Evolutionary conservation across 1,139 yeast genomes (phyloP).

Genomic region (Scheffersomyces cryptocercus): DNA sequence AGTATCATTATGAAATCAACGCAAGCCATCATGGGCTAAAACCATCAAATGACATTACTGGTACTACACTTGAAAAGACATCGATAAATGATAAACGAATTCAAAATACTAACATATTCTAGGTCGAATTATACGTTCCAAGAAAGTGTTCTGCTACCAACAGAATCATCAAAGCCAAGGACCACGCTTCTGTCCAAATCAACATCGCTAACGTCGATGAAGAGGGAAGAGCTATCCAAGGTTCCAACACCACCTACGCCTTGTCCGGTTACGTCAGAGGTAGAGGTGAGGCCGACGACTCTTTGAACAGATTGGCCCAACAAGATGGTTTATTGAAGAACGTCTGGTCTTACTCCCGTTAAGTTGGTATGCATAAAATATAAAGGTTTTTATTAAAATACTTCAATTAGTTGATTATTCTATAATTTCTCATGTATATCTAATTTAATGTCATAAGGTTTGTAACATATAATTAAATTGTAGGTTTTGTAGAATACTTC

Average conservation of each 20-base stretch:
- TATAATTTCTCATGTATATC: constrained; percentile 11
- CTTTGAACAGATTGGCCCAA: constrained; percentile 99
- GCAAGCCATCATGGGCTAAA: too few relatives aligned
- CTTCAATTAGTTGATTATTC: too few relatives aligned
- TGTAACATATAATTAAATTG: constrained; percentile 1
- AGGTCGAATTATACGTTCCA: constrained; percentile 99
- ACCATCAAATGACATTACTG: too few relatives aligned
- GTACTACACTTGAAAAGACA: too few relatives aligned
- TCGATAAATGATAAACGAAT: too few relatives aligned
- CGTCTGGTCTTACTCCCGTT: constrained; percentile 99
- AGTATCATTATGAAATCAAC: too few relatives aligned
- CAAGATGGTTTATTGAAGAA: constrained; percentile 97
- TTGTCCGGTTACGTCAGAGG: constrained; percentile 89
- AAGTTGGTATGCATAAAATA: constrained; percentile 30
- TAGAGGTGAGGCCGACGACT: constrained; percentile 93
- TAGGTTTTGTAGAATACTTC: background rate
- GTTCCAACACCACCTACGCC: constrained; percentile 93
- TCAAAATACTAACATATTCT: constrained; percentile 29
- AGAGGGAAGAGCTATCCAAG: constrained; percentile 93
- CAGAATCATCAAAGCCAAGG: constrained; percentile 99
- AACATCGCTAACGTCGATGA: constrained; percentile 68
- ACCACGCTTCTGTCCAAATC: constrained; percentile 95
- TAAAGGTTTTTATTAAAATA: background rate
- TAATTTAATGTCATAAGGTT: constrained; percentile 18
- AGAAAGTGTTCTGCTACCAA: constrained; percentile 99